These are phyloP conservation scores for Neovahlkampfia damariscottae DNA, from an alignment of 78 protist species.

Conservation along the genomic window DNA sequence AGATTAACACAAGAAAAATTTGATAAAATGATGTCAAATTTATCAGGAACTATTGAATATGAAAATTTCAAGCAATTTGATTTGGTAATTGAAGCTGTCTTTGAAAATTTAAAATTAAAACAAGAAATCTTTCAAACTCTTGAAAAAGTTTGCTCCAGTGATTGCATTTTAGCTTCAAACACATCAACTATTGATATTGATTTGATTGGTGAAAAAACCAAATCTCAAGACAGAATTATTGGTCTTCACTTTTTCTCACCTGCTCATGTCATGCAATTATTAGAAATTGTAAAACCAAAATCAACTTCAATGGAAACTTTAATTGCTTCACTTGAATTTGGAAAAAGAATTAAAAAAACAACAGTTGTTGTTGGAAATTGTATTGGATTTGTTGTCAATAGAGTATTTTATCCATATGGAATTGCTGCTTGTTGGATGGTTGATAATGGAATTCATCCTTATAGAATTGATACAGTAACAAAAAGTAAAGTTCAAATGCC, in stretches of 20 bases:
- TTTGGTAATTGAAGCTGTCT: slow-evolving; percentile 48
- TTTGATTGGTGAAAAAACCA: slow-evolving; percentile 19
- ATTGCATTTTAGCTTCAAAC: slow-evolving; percentile 41
- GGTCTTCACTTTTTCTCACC: slow-evolving; percentile 62
- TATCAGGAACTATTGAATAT: neutral
- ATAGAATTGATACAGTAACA: slow-evolving; percentile 24
- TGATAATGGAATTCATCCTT: slow-evolving; percentile 16
- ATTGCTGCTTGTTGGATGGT: slow-evolving; percentile 38
- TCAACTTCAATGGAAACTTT: slow-evolving; percentile 7
- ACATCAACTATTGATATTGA: slow-evolving; percentile 42
- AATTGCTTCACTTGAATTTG: slow-evolving; percentile 6
- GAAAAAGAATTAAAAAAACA: slow-evolving; percentile 25
- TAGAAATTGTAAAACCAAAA: slow-evolving; percentile 26
- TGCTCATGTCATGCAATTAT: slow-evolving; percentile 59
- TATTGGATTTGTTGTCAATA: slow-evolving; percentile 53
- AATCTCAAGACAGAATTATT: slow-evolving; percentile 13
- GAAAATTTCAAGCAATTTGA: slow-evolving; percentile 2
- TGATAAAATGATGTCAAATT: slow-evolving; percentile 10
- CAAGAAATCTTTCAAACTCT: slow-evolving; percentile 34
- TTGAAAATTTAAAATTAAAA: slow-evolving; percentile 39
- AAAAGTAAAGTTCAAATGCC: slow-evolving; percentile 20
- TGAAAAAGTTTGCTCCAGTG: slow-evolving; percentile 27
- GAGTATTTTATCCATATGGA: slow-evolving; percentile 39
- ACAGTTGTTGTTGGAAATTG: slow-evolving; percentile 47
- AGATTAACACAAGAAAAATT: neutral